Evolutionary conservation across 2,329 filamentous ascomycete genomes (phyloP), one percentile per base, ranked within the genome.

Genomic region (Phaeosphaeria sp.): DNA sequence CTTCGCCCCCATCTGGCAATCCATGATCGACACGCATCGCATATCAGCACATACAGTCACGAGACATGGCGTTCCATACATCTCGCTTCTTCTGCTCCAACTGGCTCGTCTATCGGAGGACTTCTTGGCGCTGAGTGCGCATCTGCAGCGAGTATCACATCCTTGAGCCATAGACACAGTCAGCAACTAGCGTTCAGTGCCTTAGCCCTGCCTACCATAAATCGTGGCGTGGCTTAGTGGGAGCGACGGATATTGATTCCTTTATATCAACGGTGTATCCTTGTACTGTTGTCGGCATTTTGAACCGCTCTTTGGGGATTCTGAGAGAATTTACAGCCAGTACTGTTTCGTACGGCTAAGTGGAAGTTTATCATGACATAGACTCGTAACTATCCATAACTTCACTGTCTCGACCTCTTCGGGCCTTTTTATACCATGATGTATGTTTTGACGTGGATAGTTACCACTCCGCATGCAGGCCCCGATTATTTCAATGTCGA

Each of bases 1-100:
- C 95, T 1, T 90, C 91, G 43, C 92, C 95, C 1, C 94, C 94
- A 2, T 90, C 86, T 51, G 85, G 85, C 42, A 69, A 77, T 50
- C 78, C 74, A 33, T 74, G 59, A 60, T 39, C 17, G 27, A 25
- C 42, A 33, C 17, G 45, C 33, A 27, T 53, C 20, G n/a, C 27
- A 15, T 24, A 30, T 43, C 40, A 39, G 27, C 55, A 56, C 22
- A 30, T 30, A 30, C 24, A n/a, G 21, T 30, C 22, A 11, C 24
- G 45, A 47, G 17, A 30, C 21, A n/a, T 15, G 36, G 15, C 15
- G 4, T 6, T n/a, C 13, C 17, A n/a, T 39, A 4, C 36, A 39
- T 39, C 15, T n/a, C 17, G 15, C 15, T 39, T 6, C 36, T 39
- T 39, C 5, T 15, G 13, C 36, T 39, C 15, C 36, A 6, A 39